Percentiles rank a stretch among this genome's conserved stretches.
phyloP scores from a whole-genome alignment of 2,329 filamentous ascomycete genomes.

The Exophiala phaeomuriformis region DNA sequence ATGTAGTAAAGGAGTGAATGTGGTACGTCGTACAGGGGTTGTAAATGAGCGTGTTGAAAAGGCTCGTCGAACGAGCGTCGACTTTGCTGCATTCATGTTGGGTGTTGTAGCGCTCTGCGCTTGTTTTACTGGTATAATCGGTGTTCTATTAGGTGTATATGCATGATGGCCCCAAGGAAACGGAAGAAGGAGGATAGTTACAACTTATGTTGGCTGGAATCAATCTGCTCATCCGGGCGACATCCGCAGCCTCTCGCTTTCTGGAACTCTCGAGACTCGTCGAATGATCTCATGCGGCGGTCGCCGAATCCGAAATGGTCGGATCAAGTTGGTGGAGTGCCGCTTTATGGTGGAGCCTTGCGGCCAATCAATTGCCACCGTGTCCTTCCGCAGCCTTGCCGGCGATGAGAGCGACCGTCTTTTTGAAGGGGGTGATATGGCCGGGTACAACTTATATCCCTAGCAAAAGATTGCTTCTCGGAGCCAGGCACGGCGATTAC shows the following conservation, averaged over 20 bases:
- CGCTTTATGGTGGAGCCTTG: background rate
- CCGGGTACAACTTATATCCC: too few relatives aligned
- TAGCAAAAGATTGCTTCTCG: too few relatives aligned
- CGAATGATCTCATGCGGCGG: constrained; percentile 4
- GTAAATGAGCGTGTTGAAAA: constrained; percentile 9
- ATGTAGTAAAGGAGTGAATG: constrained; percentile 4
- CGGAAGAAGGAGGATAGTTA: background rate
- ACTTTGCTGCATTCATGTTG: constrained; percentile 21
- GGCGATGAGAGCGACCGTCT: too few relatives aligned
- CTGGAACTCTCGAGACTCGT: constrained; percentile 14
- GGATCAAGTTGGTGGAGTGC: background rate
- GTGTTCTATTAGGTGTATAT: constrained; percentile 7
- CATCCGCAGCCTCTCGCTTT: constrained; percentile 1
- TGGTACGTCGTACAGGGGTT: constrained; percentile 6
- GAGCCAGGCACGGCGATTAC: too few relatives aligned
- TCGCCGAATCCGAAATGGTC: background rate
- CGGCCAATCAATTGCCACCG: too few relatives aligned
- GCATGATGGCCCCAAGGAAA: constrained; percentile 2
- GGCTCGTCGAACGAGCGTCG: constrained; percentile 24
- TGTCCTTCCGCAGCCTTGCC: background rate
- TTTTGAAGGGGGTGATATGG: too few relatives aligned
- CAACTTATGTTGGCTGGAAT: background rate
- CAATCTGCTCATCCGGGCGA: background rate
- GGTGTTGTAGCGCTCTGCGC: constrained; percentile 5
- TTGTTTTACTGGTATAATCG: constrained; percentile 16